phyloP scores from a whole-genome alignment of 108 stramenopile genomes.

The Nannochloropsis oceanica region DNA sequence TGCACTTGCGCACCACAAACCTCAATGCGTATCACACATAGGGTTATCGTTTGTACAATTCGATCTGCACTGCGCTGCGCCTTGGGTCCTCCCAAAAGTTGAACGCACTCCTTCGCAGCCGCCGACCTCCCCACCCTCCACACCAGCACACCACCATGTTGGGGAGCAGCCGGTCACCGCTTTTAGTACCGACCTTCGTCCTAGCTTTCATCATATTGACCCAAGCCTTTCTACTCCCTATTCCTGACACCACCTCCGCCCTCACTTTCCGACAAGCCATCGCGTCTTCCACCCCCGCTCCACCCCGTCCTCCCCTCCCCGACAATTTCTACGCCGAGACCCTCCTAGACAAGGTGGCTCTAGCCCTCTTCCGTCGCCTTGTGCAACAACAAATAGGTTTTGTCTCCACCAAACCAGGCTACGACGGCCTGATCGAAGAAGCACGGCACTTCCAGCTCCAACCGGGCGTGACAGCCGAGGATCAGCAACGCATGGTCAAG shows the following conservation, averaged over 20 bases:
- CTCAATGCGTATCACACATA: too few species aligned
- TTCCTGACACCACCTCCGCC: not conserved
- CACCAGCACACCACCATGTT: too few species aligned
- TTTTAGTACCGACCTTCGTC: too few species aligned
- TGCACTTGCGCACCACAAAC: too few species aligned
- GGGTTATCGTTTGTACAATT: too few species aligned
- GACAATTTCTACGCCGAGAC: conserved; percentile 12
- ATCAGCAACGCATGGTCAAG: conserved; percentile 19
- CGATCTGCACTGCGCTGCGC: too few species aligned
- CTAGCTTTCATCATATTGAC: too few species aligned
- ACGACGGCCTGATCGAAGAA: conserved; percentile 7
- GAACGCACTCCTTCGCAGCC: too few species aligned
- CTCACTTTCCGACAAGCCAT: not conserved
- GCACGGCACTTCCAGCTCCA: not conserved
- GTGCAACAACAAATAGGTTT: conserved; percentile 20
- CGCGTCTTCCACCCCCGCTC: not conserved
- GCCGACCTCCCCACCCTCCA: too few species aligned
- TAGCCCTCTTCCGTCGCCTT: conserved; percentile 1
- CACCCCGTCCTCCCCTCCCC: conserved; percentile 9
- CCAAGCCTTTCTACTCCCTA: not conserved
- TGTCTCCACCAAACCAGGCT: conserved; percentile 7
- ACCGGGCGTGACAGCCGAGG: conserved; percentile 5
- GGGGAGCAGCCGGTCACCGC: too few species aligned
- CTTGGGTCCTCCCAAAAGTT: too few species aligned
- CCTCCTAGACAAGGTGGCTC: conserved; percentile 20